These are phyloP conservation scores for Lachancea lanzarotensis DNA, from an alignment of 805 yeast species.

Conservation along the genomic window DNA sequence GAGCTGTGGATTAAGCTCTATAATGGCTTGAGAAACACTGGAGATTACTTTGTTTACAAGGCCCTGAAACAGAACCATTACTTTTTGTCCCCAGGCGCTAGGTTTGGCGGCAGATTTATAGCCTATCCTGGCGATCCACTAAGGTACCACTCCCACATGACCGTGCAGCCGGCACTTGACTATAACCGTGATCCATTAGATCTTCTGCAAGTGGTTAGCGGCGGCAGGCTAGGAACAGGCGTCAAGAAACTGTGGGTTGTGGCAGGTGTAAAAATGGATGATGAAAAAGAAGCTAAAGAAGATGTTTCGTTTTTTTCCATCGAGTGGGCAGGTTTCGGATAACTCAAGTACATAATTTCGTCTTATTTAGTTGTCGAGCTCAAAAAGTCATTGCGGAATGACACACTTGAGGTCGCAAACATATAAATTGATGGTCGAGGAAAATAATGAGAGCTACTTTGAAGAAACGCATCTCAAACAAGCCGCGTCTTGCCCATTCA, in stretches of 20 bases:
- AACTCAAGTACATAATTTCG: too few species aligned
- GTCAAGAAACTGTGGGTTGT: constrained; percentile 82
- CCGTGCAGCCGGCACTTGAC: constrained; percentile 45
- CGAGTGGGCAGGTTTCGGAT: constrained; percentile 98
- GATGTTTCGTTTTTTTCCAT: constrained; percentile 53
- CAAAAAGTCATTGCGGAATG: too few species aligned
- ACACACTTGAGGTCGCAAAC: background rate
- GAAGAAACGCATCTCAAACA: too few species aligned
- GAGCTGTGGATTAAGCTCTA: constrained; percentile 1
- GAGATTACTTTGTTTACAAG: constrained; percentile 34
- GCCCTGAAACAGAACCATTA: constrained; percentile 35
- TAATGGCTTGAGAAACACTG: constrained; percentile 7
- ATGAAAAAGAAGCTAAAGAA: constrained; percentile 19
- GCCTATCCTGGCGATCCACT: constrained; percentile 95
- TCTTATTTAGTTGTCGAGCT: too few species aligned
- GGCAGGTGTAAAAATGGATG: constrained; percentile 33
- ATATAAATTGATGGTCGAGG: too few species aligned
- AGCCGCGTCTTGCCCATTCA: too few species aligned
- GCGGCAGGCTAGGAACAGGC: constrained; percentile 89
- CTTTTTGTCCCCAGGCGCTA: constrained; percentile 71
- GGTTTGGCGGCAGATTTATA: constrained; percentile 85
- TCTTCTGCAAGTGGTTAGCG: constrained; percentile 56
- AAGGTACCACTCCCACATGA: constrained; percentile 80
- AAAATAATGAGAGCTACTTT: too few species aligned
- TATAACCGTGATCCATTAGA: constrained; percentile 45